Conservation (phyloP, 495 filamentous ascomycete species). For the Symbiotaphrina buchneri region DNA sequence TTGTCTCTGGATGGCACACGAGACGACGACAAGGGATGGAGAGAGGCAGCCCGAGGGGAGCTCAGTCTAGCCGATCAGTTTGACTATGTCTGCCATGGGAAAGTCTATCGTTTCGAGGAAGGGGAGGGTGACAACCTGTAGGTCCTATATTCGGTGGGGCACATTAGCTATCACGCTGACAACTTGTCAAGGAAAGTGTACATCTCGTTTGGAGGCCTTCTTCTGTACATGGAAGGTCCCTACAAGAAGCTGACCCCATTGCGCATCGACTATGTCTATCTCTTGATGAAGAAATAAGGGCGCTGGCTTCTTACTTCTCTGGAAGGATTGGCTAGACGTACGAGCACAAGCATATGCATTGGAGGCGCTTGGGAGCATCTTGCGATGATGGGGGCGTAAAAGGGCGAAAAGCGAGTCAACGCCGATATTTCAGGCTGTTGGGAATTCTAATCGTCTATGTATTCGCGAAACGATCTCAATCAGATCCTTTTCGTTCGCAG, state of each 20-base stretch:
- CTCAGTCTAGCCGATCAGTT: slow-evolving; percentile 70
- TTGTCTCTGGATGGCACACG: slow-evolving; percentile 65
- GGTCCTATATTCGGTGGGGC: slow-evolving; percentile 13
- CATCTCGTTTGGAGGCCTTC: slow-evolving; percentile 73
- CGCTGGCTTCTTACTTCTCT: background rate
- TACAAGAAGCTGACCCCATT: slow-evolving; percentile 88
- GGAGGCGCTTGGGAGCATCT: background rate
- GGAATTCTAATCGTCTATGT: slow-evolving; percentile 68
- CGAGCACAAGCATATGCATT: too few relatives aligned
- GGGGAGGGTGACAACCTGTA: slow-evolving; percentile 62
- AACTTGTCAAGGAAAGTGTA: slow-evolving; percentile 51
- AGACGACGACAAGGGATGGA: slow-evolving; percentile 54
- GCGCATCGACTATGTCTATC: slow-evolving; percentile 79
- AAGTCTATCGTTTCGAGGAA: slow-evolving; percentile 95
- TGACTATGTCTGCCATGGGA: slow-evolving; percentile 94
- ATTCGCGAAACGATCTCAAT: slow-evolving; percentile 51
- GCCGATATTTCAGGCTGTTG: slow-evolving; percentile 21
- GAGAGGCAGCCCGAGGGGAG: slow-evolving; percentile 50
- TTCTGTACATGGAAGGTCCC: slow-evolving; percentile 78
- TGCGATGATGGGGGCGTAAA: background rate
- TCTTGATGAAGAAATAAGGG: slow-evolving; percentile 70
- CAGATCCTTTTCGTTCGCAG: slow-evolving; percentile 65
- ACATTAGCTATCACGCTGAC: slow-evolving; percentile 6
- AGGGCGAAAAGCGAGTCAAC: background rate
- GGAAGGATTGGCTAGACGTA: background rate